Evolutionary conservation across 306 rosid species (phyloP).

Genomic region (Quillaja saponaria): DNA sequence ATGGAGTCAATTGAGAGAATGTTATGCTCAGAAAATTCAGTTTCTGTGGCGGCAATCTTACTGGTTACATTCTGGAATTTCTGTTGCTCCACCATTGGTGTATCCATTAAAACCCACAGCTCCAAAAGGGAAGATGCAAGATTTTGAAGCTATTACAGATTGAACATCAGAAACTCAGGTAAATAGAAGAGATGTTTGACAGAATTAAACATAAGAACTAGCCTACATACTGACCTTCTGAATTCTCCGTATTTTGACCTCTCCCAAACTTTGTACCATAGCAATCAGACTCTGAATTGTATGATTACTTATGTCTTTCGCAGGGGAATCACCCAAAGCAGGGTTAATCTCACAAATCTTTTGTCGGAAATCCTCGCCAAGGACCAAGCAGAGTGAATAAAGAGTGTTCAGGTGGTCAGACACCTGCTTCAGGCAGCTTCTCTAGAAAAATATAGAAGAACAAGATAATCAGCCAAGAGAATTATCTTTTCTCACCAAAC

Average conservation of each 20-base stretch:
- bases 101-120: slow-evolving; percentile 82
- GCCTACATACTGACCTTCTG: slow-evolving; percentile 51
- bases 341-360: slow-evolving; percentile 43
- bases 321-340: slow-evolving; percentile 33
- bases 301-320: slow-evolving; percentile 43
- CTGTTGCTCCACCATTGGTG: slow-evolving; percentile 58
- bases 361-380: slow-evolving; percentile 46
- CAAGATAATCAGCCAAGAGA: not conserved
- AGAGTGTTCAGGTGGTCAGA: slow-evolving; percentile 40
- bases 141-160: slow-evolving; percentile 54
- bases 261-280: slow-evolving; percentile 48
- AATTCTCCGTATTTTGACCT: slow-evolving; percentile 62
- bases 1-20: slow-evolving; percentile 54
- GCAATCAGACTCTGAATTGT: slow-evolving; percentile 49
- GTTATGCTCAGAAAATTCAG: slow-evolving; percentile 59
- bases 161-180: slow-evolving; percentile 20
- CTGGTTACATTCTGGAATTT: slow-evolving; percentile 57
- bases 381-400: slow-evolving; percentile 44
- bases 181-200: not conserved
- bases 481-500: not conserved
- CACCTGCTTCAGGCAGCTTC: slow-evolving; percentile 48
- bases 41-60: slow-evolving; percentile 60
- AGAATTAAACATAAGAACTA: slow-evolving; percentile 19
- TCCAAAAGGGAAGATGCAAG: slow-evolving; percentile 57
- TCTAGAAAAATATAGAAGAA: slow-evolving; percentile 38